phyloP scores from a whole-genome alignment of 2,329 filamentous ascomycete genomes.

The Fonsecaea erecta region DNA sequence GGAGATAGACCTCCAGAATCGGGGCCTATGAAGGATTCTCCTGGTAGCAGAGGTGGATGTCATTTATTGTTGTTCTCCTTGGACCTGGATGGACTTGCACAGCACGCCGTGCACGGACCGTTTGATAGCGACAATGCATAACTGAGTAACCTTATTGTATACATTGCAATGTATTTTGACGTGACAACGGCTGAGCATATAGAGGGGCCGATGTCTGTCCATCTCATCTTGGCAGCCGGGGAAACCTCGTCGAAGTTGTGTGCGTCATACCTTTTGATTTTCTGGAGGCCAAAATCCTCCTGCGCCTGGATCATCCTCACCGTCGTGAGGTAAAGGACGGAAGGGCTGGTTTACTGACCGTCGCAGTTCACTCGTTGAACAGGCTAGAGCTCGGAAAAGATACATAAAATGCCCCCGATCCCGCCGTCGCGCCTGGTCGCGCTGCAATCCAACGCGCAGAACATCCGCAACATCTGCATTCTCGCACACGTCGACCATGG shows the following conservation, averaged over 20 bases:
- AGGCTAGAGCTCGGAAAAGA: constrained; percentile 1
- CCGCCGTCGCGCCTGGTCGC: constrained; percentile 85
- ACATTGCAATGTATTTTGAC: no score
- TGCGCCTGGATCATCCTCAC: neutral
- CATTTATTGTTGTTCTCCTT: neutral
- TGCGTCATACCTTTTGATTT: neutral
- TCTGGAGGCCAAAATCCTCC: neutral
- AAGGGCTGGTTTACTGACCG: neutral
- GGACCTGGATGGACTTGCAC: no score
- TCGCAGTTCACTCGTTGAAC: neutral
- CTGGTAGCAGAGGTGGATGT: no score
- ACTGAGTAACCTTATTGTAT: no score
- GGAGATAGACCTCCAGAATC: no score
- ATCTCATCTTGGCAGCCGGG: neutral
- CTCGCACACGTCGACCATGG: constrained; percentile 97
- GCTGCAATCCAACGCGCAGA: constrained; percentile 83
- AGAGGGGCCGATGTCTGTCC: neutral
- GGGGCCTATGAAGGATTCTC: no score
- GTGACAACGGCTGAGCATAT: no score
- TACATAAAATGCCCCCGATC: constrained; percentile 93
- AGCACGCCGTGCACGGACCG: no score
- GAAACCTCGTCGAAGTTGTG: neutral
- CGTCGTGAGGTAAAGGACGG: neutral
- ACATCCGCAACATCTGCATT: constrained; percentile 97
- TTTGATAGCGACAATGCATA: no score